Evolutionary conservation across 106 monocot species (phyloP).

Genomic region (Acorus calamus): DNA sequence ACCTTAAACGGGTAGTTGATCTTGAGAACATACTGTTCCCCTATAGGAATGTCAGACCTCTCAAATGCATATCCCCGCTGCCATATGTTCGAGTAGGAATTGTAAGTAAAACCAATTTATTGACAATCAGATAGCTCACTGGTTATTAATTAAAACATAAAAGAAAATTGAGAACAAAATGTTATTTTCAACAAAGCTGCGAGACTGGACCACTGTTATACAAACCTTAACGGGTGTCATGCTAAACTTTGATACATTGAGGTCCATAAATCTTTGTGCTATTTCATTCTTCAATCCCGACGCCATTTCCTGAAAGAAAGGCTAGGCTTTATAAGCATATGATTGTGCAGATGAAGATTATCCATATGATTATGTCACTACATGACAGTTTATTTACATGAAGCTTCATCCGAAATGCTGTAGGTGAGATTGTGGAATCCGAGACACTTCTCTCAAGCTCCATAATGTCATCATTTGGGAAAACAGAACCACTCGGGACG

Average conservation of each 20-base stretch:
- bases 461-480: slow-evolving; percentile 29
- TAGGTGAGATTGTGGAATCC: slow-evolving; percentile 19
- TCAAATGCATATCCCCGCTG: slow-evolving; percentile 94
- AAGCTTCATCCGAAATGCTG: slow-evolving; percentile 43
- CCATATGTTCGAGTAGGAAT: slow-evolving; percentile 2
- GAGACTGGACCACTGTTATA: not conserved
- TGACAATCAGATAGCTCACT: no score
- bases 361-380: no score
- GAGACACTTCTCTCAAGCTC: slow-evolving; percentile 25
- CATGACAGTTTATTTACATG: slow-evolving; percentile 35
- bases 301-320: slow-evolving; percentile 56
- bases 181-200: no score
- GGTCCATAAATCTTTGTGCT: slow-evolving; percentile 45
- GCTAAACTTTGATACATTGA: slow-evolving; percentile 71
- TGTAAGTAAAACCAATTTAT: not conserved
- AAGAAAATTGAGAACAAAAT: no score
- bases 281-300: slow-evolving; percentile 72
- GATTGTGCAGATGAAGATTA: no score
- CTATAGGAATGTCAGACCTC: slow-evolving; percentile 56
- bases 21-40: slow-evolving; percentile 84
- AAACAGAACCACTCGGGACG: slow-evolving; percentile 59
- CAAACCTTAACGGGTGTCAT: slow-evolving; percentile 89
- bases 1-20: slow-evolving; percentile 93
- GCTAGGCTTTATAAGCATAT: not conserved
- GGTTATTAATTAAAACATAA: no score